phyloP scores from a whole-genome alignment of 2,329 filamentous ascomycete genomes.

The Atkinsonella hypoxylon region DNA sequence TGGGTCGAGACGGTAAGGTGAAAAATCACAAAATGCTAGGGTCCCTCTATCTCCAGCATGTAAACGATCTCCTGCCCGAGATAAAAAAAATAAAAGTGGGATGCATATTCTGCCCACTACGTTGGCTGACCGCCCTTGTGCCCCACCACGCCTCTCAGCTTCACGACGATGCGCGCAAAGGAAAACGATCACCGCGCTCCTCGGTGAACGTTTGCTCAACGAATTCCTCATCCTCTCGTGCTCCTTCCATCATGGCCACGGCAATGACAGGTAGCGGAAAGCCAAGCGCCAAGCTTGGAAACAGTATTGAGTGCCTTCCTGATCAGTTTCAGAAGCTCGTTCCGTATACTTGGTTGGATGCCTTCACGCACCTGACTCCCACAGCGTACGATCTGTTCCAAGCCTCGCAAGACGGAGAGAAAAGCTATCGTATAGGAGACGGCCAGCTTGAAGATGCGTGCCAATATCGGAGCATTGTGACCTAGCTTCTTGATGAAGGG shows the following conservation, averaged over 20 bases:
- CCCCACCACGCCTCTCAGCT: not conserved
- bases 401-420: not conserved
- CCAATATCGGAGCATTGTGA: no score
- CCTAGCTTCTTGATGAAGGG: no score
- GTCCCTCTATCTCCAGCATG: not conserved
- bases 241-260: not conserved
- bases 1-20: not conserved
- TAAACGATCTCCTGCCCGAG: not conserved
- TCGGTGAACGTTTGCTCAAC: not conserved
- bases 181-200: no score
- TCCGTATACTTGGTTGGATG: not conserved
- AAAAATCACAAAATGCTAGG: not conserved
- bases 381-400: not conserved
- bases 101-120: constrained; percentile 24
- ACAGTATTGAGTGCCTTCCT: not conserved
- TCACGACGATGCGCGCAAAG: no score
- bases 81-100: constrained; percentile 27
- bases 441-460: no score
- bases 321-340: not conserved
- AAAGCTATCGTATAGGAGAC: no score
- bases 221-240: not conserved
- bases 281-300: not conserved
- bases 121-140: constrained; percentile 18
- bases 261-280: not conserved
- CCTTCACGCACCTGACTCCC: not conserved